A percentile compares a stretch with the other conserved stretches of the same genome.
These are phyloP conservation scores for Candida corydali DNA, from an alignment of 805 yeast genomes.

Conservation along the genomic window DNA sequence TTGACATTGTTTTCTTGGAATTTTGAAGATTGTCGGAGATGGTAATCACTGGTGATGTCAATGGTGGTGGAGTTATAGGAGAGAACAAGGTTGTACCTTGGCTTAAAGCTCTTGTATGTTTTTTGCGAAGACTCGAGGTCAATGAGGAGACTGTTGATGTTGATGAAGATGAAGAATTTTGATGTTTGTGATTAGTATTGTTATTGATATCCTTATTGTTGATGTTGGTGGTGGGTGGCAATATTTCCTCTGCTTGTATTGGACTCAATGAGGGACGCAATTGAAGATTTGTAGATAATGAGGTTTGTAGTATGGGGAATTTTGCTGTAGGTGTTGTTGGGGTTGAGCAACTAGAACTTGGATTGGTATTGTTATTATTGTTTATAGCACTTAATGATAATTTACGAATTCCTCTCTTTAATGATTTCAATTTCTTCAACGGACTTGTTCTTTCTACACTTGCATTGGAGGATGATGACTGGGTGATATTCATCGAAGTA, in stretches of 20 bases:
- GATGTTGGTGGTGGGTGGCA: background rate
- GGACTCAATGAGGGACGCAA: constrained; percentile 3
- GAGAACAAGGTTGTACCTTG: constrained; percentile 15
- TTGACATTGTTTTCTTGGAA: constrained; percentile 22
- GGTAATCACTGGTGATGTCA: constrained; percentile 36
- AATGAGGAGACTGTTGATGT: constrained; percentile 5
- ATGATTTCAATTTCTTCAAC: constrained; percentile 31
- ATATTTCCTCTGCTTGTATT: background rate
- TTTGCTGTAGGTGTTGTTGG: constrained; percentile 7
- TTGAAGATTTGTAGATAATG: background rate
- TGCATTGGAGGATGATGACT: background rate
- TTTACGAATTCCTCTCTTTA: constrained; percentile 37
- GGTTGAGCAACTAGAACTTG: background rate
- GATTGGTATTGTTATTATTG: constrained; percentile 1
- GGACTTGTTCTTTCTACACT: constrained; percentile 15
- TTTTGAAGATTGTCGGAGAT: constrained; percentile 31
- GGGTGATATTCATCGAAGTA: background rate
- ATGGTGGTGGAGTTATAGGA: constrained; percentile 33
- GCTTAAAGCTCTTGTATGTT: constrained; percentile 9
- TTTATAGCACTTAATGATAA: constrained; percentile 20
- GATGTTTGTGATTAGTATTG: constrained; percentile 8
- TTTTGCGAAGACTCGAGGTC: constrained; percentile 6
- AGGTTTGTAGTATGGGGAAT: background rate
- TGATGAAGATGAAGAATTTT: constrained; percentile 8
- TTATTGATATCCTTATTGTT: background rate